Evolutionary conservation across 2,329 filamentous ascomycete species (phyloP), one percentile per base, ranked within the genome.

Genomic region (Chrysoporthe cubensis): DNA sequence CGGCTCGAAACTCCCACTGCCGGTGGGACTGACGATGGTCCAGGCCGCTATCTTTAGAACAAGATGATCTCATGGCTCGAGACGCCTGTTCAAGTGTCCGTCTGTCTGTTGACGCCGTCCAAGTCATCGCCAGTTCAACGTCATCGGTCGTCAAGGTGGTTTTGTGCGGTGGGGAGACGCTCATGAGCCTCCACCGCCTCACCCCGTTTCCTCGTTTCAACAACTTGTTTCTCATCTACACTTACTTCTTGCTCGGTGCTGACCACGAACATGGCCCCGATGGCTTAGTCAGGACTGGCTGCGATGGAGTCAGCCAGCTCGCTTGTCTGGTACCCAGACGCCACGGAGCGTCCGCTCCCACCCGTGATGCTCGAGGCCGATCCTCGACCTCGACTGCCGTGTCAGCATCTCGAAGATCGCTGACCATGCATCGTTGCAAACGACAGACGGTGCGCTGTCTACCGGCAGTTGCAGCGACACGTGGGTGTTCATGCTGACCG

Each of bases 1-100:
- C 40, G 68, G 62, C 43, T 64, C 57, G 64, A 66, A 69, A 66
- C 67, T 50, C 40, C n/a, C 67, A 44, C 48, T 64, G 60, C 54
- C 62, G 61, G 50, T 58, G 66, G 52, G 54, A 26, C 11, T 26
- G 32, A 59, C 66, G 43, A 48, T n/a, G 18, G 43, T 26, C 8
- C n/a, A 4, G 40, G 13, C 40, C 16, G 40, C 57, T 69, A 69
- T 69, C 66, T 34, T 65, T 69, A 63, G 68, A 63, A 4, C 46
- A 6, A 40, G 14, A 13, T 9, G 13, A 48, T 37, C n/a, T 46
- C 26, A 13, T 62, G 62, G 40, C 18, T 37, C 32, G 40, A 13
- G 48, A 48, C 9, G 43, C 26, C 32, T 21, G n/a, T 3, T 9
- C n/a, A 4, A 4, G 50, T 16, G 3, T n/a, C 46, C 2, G 1